These are phyloP conservation scores for Eucalyptus brandiana DNA, from an alignment of 345 rosid species.

Conservation along the genomic window DNA sequence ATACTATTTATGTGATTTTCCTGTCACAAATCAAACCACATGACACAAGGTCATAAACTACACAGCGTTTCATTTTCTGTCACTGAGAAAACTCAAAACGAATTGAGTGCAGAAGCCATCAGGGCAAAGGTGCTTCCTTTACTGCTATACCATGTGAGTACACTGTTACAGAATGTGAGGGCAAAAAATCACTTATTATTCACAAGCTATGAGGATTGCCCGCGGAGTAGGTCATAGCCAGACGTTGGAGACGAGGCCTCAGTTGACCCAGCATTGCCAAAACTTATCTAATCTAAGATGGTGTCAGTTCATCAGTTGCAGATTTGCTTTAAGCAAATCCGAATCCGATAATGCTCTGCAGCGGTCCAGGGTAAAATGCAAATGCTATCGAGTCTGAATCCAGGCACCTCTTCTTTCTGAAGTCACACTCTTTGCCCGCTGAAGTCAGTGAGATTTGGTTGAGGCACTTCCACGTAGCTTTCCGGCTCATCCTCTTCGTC, in stretches of 20 bases:
- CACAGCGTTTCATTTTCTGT: neutral
- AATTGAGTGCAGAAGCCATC: neutral
- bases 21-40: neutral
- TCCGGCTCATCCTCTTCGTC: slow-evolving; percentile 85
- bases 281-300: neutral
- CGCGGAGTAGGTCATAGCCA: neutral
- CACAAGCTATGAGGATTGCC: slow-evolving; percentile 2
- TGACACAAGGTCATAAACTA: neutral
- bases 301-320: neutral
- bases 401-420: neutral
- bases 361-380: neutral
- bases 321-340: neutral
- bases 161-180: neutral
- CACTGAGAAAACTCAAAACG: neutral
- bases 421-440: slow-evolving; percentile 31
- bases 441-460: slow-evolving; percentile 9
- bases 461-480: slow-evolving; percentile 31
- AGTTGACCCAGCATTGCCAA: neutral
- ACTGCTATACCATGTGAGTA: neutral
- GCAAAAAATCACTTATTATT: neutral
- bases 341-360: neutral
- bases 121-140: neutral
- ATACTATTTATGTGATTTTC: too few species aligned
- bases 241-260: neutral
- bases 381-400: neutral